Percentiles rank a stretch among this genome's conserved stretches.
Conservation (phyloP, 768 basidiomycete genomes). For the Psilocybe sp. region DNA sequence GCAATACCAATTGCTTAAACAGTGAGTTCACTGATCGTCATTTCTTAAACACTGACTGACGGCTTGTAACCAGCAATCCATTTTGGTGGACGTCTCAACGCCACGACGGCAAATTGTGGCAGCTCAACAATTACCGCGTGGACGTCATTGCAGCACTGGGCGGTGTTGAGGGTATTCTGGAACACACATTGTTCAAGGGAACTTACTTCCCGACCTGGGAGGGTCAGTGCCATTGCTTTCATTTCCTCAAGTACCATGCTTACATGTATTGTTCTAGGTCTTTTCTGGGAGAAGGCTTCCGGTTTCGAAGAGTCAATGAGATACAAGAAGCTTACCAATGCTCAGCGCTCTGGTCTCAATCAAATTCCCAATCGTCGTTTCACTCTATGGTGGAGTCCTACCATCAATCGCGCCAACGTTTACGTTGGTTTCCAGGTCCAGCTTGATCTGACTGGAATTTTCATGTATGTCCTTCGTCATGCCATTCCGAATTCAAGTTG, state of each 20-base stretch:
- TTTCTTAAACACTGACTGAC: conserved; percentile 2
- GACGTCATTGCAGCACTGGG: conserved; percentile 98
- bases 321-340: conserved; percentile 96
- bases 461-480: conserved; percentile 56
- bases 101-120: conserved; percentile 95
- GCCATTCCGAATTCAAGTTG: neutral
- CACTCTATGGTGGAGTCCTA: conserved; percentile 99
- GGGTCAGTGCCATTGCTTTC: conserved; percentile 37
- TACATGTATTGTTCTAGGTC: conserved; percentile 35
- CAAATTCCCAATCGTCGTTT: conserved; percentile 99
- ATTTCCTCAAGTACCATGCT: neutral
- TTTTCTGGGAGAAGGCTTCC: conserved; percentile 98
- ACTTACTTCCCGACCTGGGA: conserved; percentile 99
- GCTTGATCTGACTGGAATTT: conserved; percentile 94
- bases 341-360: conserved; percentile 95
- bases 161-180: conserved; percentile 94
- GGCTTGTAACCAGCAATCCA: conserved; percentile 62
- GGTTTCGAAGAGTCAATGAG: conserved; percentile 97
- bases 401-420: conserved; percentile 98
- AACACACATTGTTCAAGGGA: conserved; percentile 96
- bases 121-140: conserved; percentile 96
- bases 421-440: conserved; percentile 99
- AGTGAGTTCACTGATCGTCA: conserved; percentile 44
- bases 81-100: conserved; percentile 99
- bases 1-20: conserved; percentile 90